Conservation (phyloP, 2,329 filamentous ascomycete species). For the Stachybotrys chartarum region DNA sequence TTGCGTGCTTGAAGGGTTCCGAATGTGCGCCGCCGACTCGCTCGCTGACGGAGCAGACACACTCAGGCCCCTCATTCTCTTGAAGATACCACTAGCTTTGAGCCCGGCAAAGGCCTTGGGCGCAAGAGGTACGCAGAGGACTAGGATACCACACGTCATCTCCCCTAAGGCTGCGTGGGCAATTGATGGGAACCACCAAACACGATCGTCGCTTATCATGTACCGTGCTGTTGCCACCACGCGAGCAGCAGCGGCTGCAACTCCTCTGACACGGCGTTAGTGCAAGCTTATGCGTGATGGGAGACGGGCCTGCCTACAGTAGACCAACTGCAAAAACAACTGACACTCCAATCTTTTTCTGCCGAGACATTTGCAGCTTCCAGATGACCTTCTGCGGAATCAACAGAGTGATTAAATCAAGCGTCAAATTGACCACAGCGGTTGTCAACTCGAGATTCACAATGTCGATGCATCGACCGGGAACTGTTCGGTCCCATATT, state of each 20-base stretch:
- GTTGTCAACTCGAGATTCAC: background rate
- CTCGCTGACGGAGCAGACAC: background rate
- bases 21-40: background rate
- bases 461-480: background rate
- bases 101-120: background rate
- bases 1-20: background rate
- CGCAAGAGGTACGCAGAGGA: background rate
- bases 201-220: background rate
- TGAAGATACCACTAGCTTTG: background rate
- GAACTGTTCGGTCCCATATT: background rate
- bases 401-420: constrained; percentile 12
- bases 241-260: background rate
- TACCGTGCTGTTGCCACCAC: background rate
- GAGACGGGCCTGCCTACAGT: constrained; percentile 6
- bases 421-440: constrained; percentile 10
- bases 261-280: background rate
- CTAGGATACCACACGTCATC: background rate
- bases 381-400: constrained; percentile 9
- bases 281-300: background rate
- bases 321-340: constrained; percentile 13
- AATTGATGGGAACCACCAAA: background rate
- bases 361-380: constrained; percentile 9
- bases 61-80: background rate
- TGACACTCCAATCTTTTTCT: constrained; percentile 9
- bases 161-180: background rate